Conservation (phyloP, 1,284 basidiomycete genomes). For the Phlebopus sp. region DNA sequence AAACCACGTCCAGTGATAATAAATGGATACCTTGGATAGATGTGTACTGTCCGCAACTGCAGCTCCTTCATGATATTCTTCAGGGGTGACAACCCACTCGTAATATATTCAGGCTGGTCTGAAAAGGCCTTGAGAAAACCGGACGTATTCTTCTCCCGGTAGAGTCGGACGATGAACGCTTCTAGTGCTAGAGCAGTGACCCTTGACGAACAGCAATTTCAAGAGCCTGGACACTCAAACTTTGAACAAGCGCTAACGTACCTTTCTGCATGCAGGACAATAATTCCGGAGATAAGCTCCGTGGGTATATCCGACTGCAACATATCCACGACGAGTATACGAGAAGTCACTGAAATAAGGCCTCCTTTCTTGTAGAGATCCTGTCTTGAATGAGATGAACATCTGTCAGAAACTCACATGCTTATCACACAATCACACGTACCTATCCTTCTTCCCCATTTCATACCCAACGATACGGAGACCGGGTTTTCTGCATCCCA, state of each 20-base stretch:
- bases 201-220: slow-evolving; percentile 39
- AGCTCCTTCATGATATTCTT: slow-evolving; percentile 93
- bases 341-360: slow-evolving; percentile 88
- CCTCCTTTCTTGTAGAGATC: slow-evolving; percentile 86
- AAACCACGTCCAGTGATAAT: background rate
- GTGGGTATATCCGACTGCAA: slow-evolving; percentile 84
- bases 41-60: slow-evolving; percentile 82
- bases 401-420: too few relatives aligned
- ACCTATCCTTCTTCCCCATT: slow-evolving; percentile 80
- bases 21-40: slow-evolving; percentile 79
- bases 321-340: slow-evolving; percentile 95
- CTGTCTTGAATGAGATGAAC: slow-evolving; percentile 51
- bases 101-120: slow-evolving; percentile 94
- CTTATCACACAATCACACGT: background rate
- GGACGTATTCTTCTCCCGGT: slow-evolving; percentile 80
- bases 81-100: slow-evolving; percentile 86
- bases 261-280: slow-evolving; percentile 94
- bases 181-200: slow-evolving; percentile 84
- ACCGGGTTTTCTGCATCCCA: slow-evolving; percentile 88
- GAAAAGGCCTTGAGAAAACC: slow-evolving; percentile 98
- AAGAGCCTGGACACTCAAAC: background rate
- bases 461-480: slow-evolving; percentile 85
- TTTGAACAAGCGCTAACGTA: slow-evolving; percentile 32
- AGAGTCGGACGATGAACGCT: slow-evolving; percentile 88
- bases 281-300: slow-evolving; percentile 85